These are phyloP conservation scores for Xylaria sp. DNA, from an alignment of 2,329 filamentous ascomycete genomes.

Conservation along the genomic window DNA sequence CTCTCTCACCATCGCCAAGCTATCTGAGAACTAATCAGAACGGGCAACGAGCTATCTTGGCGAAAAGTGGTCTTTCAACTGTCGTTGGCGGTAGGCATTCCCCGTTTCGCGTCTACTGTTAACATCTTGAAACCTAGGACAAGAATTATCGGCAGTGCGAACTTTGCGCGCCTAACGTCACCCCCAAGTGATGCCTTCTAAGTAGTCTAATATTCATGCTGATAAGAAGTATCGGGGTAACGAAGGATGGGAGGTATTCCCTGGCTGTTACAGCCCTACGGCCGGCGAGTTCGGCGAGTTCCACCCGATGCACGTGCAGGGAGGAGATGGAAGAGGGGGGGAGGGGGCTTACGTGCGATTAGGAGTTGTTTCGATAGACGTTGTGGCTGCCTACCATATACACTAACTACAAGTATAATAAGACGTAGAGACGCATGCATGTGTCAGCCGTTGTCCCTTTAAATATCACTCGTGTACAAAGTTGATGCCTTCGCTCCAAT, in stretches of 20 bases:
- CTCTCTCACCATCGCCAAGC: neutral
- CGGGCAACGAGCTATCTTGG: neutral
- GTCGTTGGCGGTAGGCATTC: neutral
- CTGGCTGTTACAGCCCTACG: conserved; percentile 32
- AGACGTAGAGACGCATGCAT: neutral
- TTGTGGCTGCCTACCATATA: neutral
- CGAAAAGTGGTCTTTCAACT: neutral
- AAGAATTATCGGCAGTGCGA: neutral
- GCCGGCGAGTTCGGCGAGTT: conserved; percentile 15
- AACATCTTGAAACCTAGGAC: neutral
- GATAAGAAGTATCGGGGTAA: conserved; percentile 3
- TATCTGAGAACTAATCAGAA: neutral
- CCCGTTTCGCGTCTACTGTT: neutral
- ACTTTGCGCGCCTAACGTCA: neutral
- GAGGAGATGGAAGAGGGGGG: neutral
- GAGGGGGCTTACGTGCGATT: neutral
- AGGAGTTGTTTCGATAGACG: neutral
- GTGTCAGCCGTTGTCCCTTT: neutral
- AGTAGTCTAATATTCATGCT: neutral
- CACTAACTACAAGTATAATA: neutral
- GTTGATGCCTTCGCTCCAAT: neutral
- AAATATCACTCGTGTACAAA: neutral
- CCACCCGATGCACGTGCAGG: neutral
- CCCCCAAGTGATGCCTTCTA: neutral
- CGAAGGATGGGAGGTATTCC: conserved; percentile 8